Percentiles rank a stretch among this genome's conserved stretches.
These are phyloP conservation scores for Sclerotinia borealis DNA, from an alignment of 2,329 filamentous ascomycete species.

Conservation along the genomic window DNA sequence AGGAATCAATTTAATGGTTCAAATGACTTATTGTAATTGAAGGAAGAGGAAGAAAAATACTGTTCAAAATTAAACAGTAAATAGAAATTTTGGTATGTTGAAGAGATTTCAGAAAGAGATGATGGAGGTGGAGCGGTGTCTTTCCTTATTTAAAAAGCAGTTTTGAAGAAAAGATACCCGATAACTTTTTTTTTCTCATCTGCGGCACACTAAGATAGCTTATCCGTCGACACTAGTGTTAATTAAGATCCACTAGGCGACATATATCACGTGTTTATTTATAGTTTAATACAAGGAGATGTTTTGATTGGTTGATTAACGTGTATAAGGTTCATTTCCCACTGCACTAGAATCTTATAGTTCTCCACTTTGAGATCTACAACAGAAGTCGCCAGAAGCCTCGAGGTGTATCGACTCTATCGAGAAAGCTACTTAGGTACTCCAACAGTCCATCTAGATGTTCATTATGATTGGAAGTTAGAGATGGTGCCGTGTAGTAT, in stretches of 20 bases:
- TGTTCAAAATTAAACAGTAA: neutral
- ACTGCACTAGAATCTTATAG: conserved; percentile 40
- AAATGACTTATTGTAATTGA: conserved; percentile 7
- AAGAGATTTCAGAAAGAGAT: conserved; percentile 8
- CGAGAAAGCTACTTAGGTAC: too few species aligned
- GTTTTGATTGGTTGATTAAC: too few species aligned
- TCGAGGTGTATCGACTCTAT: too few species aligned
- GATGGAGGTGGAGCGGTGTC: conserved; percentile 18
- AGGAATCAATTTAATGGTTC: conserved; percentile 12
- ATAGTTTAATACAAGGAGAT: too few species aligned
- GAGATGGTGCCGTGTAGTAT: too few species aligned
- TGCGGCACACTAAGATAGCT: conserved; percentile 24
- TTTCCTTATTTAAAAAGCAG: conserved; percentile 4
- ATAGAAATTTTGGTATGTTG: neutral
- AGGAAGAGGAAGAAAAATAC: too few species aligned
- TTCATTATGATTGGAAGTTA: too few species aligned
- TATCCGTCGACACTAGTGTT: conserved; percentile 14
- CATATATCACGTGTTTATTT: neutral
- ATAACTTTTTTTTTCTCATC: conserved; percentile 23
- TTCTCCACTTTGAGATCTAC: conserved; percentile 44
- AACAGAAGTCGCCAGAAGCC: too few species aligned
- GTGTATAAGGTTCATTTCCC: conserved; percentile 35
- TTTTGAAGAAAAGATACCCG: conserved; percentile 17
- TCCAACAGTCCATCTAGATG: too few species aligned
- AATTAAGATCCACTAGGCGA: neutral